Conservation (phyloP, 768 basidiomycete genomes). For the Russula olivacea region DNA sequence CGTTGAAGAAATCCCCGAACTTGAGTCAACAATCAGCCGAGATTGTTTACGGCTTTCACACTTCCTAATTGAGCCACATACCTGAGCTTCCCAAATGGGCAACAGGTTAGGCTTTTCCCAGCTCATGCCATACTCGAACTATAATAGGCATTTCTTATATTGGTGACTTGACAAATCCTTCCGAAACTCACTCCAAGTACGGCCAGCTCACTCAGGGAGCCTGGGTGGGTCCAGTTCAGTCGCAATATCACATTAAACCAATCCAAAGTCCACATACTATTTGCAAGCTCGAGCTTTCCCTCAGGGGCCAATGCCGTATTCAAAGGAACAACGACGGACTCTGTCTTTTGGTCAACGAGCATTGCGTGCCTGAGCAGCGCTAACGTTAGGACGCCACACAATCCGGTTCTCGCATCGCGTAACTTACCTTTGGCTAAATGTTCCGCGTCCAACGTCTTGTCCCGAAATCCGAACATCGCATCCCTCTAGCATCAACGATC, state of each 20-base stretch:
- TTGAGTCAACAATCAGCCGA: constrained; percentile 28
- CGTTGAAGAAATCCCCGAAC: constrained; percentile 94
- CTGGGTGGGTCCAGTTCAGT: constrained; percentile 33
- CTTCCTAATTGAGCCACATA: constrained; percentile 28
- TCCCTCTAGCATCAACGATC: constrained; percentile 76
- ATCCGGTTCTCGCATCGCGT: constrained; percentile 12
- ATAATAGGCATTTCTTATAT: not conserved
- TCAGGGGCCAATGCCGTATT: constrained; percentile 57
- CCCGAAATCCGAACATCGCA: constrained; percentile 85
- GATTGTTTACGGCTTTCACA: constrained; percentile 1
- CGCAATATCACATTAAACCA: not conserved
- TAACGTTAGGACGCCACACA: not conserved
- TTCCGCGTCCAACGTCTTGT: constrained; percentile 88
- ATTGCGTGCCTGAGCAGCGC: constrained; percentile 62
- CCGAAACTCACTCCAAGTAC: constrained; percentile 67
- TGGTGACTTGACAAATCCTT: not conserved
- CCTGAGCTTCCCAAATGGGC: constrained; percentile 92
- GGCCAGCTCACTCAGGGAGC: constrained; percentile 84
- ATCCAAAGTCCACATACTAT: constrained; percentile 47
- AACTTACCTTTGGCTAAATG: constrained; percentile 82
- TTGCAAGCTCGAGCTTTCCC: constrained; percentile 75
- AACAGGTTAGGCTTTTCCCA: constrained; percentile 81
- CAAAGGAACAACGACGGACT: constrained; percentile 73
- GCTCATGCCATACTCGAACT: constrained; percentile 89
- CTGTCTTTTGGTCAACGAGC: constrained; percentile 83